These are phyloP conservation scores for Withania somnifera DNA, from an alignment of 305 asterid species.

Conservation along the genomic window DNA sequence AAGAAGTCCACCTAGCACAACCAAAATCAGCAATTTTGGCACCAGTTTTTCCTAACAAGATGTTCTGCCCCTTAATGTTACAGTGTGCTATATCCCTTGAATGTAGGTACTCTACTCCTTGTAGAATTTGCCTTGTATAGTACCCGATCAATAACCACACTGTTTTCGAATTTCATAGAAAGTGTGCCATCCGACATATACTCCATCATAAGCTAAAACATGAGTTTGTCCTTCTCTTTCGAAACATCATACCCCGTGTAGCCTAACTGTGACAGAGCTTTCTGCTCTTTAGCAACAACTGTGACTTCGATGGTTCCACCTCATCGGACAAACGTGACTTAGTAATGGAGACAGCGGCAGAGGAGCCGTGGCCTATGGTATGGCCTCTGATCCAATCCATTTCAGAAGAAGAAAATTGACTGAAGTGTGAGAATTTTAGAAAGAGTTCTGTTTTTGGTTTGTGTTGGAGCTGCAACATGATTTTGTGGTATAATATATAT, in stretches of 20 bases:
- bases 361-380: slow-evolving; percentile 55
- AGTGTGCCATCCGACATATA: slow-evolving; percentile 44
- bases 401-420: background rate
- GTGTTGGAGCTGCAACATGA: background rate
- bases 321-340: slow-evolving; percentile 21
- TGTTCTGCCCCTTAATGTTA: slow-evolving; percentile 32
- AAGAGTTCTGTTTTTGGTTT: background rate
- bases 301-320: slow-evolving; percentile 26
- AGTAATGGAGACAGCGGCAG: slow-evolving; percentile 58
- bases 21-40: slow-evolving; percentile 15
- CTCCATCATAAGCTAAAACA: slow-evolving; percentile 56
- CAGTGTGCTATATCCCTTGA: slow-evolving; percentile 64
- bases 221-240: slow-evolving; percentile 16
- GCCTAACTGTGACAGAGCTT: slow-evolving; percentile 27
- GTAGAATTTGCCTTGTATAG: slow-evolving; percentile 31
- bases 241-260: slow-evolving; percentile 48
- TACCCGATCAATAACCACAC: slow-evolving; percentile 22
- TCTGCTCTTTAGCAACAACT: slow-evolving; percentile 38
- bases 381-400: slow-evolving; percentile 80
- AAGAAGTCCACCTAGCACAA: background rate
- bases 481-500: background rate
- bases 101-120: slow-evolving; percentile 60
- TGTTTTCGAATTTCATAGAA: slow-evolving; percentile 8
- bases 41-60: background rate
- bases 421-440: background rate